These are phyloP conservation scores for Penicillium aurantiogriseum DNA, from an alignment of 2,329 filamentous ascomycete species.

Conservation along the genomic window DNA sequence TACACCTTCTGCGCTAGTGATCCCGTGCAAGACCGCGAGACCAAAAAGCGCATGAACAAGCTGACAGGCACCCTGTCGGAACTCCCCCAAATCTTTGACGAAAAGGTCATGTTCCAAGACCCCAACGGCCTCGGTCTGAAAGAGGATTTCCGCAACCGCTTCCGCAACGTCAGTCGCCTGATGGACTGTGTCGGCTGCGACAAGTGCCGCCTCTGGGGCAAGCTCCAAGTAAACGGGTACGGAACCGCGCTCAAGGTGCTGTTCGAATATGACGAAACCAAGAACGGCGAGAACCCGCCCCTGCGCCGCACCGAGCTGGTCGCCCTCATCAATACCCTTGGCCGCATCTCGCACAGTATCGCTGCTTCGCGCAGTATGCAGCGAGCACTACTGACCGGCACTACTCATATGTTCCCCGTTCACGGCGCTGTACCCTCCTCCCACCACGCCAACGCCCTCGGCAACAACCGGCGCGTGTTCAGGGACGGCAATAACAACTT, in stretches of 20 bases:
- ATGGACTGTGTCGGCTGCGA: slow-evolving; percentile 99
- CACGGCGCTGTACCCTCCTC: slow-evolving; percentile 28
- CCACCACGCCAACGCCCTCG: slow-evolving; percentile 18
- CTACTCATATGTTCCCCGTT: slow-evolving; percentile 32
- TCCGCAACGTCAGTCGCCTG: slow-evolving; percentile 91
- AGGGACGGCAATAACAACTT: slow-evolving; percentile 37
- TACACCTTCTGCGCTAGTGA: slow-evolving; percentile 96
- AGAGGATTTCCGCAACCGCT: slow-evolving; percentile 95
- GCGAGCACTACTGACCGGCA: slow-evolving; percentile 43
- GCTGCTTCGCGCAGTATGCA: slow-evolving; percentile 72
- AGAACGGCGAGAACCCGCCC: slow-evolving; percentile 62
- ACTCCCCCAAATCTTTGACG: slow-evolving; percentile 79
- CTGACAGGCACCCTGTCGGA: slow-evolving; percentile 70
- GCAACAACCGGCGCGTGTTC: slow-evolving; percentile 22
- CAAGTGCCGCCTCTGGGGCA: slow-evolving; percentile 97
- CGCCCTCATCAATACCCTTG: slow-evolving; percentile 90
- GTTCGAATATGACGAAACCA: slow-evolving; percentile 80
- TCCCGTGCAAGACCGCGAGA: slow-evolving; percentile 70
- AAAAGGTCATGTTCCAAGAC: slow-evolving; percentile 87
- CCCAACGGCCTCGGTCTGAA: slow-evolving; percentile 69
- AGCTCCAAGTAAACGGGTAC: slow-evolving; percentile 91
- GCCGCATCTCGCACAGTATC: slow-evolving; percentile 78
- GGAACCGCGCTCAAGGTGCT: slow-evolving; percentile 92
- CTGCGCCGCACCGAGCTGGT: slow-evolving; percentile 90
- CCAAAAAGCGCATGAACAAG: slow-evolving; percentile 75